Evolutionary conservation across 805 yeast species (phyloP).

Genomic region (Saturnispora halmiae): DNA sequence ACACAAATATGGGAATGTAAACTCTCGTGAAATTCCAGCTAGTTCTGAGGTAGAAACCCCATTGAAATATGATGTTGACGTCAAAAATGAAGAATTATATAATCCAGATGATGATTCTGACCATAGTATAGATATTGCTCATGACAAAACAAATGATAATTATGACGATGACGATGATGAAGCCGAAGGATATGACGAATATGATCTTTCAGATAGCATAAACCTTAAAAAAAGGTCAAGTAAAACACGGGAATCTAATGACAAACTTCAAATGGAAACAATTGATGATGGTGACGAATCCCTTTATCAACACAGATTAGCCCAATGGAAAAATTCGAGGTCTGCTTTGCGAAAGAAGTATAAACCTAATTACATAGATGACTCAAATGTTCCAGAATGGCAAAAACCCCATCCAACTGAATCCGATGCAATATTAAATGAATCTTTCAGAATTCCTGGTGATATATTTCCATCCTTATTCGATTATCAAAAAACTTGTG

Average conservation of each 20-base stretch:
- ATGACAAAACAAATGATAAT: not conserved
- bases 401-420: slow-evolving; percentile 64
- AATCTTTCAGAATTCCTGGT: slow-evolving; percentile 72
- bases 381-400: slow-evolving; percentile 47
- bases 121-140: not conserved
- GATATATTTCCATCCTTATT: slow-evolving; percentile 81
- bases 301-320: slow-evolving; percentile 50
- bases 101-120: slow-evolving; percentile 16
- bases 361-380: slow-evolving; percentile 24
- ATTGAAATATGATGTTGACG: slow-evolving; percentile 11
- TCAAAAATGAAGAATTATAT: slow-evolving; percentile 5
- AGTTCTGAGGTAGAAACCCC: slow-evolving; percentile 20
- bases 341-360: slow-evolving; percentile 32
- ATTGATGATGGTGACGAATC: slow-evolving; percentile 76
- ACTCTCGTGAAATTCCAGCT: too few relatives aligned
- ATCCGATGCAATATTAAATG: slow-evolving; percentile 67
- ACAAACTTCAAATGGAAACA: not conserved
- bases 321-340: slow-evolving; percentile 50
- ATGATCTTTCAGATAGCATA: slow-evolving; percentile 9
- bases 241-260: not conserved
- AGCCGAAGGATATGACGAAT: slow-evolving; percentile 14
- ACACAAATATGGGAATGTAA: slow-evolving; percentile 6
- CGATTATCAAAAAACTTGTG: slow-evolving; percentile 92
- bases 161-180: slow-evolving; percentile 20
- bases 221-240: slow-evolving; percentile 4